These are phyloP conservation scores for Blechomonas ayalai DNA, from an alignment of 208 protist genomes.

Conservation along the genomic window DNA sequence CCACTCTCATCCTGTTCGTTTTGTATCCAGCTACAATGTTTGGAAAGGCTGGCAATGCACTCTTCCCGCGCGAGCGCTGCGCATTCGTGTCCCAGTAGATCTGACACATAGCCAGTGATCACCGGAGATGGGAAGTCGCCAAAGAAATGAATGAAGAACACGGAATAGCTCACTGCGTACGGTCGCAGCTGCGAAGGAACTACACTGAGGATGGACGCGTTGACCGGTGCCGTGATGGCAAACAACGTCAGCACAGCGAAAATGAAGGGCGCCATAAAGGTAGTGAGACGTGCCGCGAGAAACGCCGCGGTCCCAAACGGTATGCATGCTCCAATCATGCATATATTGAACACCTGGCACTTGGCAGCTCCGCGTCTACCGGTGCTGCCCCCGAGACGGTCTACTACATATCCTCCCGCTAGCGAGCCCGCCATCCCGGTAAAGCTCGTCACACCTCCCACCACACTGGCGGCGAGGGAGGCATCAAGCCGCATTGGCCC, in stretches of 20 bases:
- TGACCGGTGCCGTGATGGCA: slow-evolving; percentile 72
- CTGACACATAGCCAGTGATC: slow-evolving; percentile 58
- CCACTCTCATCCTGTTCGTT: slow-evolving; percentile 7
- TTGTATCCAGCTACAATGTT: slow-evolving; percentile 43
- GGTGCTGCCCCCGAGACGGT: slow-evolving; percentile 54
- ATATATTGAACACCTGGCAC: slow-evolving; percentile 42
- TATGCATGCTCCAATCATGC: slow-evolving; percentile 39
- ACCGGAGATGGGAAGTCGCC: slow-evolving; percentile 88
- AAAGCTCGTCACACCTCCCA: slow-evolving; percentile 54
- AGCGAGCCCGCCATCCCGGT: slow-evolving; percentile 65
- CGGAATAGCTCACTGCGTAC: slow-evolving; percentile 80
- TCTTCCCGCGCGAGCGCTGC: slow-evolving; percentile 2
- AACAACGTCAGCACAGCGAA: slow-evolving; percentile 58
- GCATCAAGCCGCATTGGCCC: slow-evolving; percentile 43
- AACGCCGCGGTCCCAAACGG: slow-evolving; percentile 41
- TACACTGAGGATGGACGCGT: slow-evolving; percentile 56
- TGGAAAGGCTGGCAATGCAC: background rate
- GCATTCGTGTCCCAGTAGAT: slow-evolving; percentile 41
- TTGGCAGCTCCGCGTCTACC: slow-evolving; percentile 29
- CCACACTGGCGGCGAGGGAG: slow-evolving; percentile 23
- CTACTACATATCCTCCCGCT: slow-evolving; percentile 47
- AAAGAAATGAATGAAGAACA: slow-evolving; percentile 82
- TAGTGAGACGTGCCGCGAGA: slow-evolving; percentile 8
- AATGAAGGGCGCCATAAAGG: slow-evolving; percentile 32
- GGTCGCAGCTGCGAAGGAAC: slow-evolving; percentile 56